Evolutionary conservation across 2,329 filamentous ascomycete genomes (phyloP), one percentile per base, ranked within the genome.

Genomic region (Aspergillus sp.): DNA sequence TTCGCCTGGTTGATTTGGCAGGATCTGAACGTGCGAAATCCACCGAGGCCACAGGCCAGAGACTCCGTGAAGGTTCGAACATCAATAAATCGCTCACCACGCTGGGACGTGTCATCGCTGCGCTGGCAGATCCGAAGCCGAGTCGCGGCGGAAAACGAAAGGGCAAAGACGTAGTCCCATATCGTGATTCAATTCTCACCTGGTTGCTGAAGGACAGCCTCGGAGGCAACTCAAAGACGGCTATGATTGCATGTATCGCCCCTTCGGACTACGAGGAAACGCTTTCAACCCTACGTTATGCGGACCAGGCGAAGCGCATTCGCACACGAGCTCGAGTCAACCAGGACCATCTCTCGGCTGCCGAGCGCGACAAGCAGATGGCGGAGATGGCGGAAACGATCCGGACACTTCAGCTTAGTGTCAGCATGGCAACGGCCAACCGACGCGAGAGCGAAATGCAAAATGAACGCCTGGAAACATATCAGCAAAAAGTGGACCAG

Each of bases 31-130:
- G 93, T 43, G 93, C 93, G 49, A 96, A 95, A 66, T 84, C 90
- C 1, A 98, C 93, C 32, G 91, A 97, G 70, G 93, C 93, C 1
- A 97, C 90, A 0, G 93, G 93, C 9, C 83, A 86, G 57, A 83
- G 93, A 29, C 79, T 98, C 19, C 85, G 91, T 45, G 93, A 98
- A 69, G 93, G 93, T 40, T 91, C 88, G 59, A 96, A 97, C 66
- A 98, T 98, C 79, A 98, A 98, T 77, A 96, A 97, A 70, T 97
- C 91, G 7, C 80, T 98, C 32, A 96, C 91, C 1, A 97, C 93
- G 0, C 80, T 98, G 7, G 93, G 93, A 4, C 85, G 93, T 42
- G 93, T 98, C 39, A 98, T 98, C 65, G 91, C 90, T 28, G 91
- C 93, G 1, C 78, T 98, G 27, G 88, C 86, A 4, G 83, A 86